Conservation (phyloP, 495 filamentous ascomycete genomes). For the Platismatia glauca region DNA sequence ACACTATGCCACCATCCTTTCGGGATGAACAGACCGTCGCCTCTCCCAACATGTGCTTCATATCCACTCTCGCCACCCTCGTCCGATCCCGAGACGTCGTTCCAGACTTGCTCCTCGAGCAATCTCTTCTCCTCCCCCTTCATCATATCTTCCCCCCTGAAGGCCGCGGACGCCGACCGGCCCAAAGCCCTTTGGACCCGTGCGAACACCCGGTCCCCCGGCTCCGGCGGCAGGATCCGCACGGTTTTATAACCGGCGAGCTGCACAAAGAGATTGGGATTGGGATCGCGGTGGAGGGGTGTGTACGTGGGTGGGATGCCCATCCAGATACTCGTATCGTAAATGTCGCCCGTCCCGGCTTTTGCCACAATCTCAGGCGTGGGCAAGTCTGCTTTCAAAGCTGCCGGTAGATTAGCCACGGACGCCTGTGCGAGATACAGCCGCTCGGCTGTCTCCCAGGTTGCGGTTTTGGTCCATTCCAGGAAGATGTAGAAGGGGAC, state of each 20-base stretch:
- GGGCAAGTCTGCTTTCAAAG: slow-evolving; percentile 56
- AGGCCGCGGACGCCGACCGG: slow-evolving; percentile 39
- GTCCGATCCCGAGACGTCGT: slow-evolving; percentile 18
- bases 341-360: slow-evolving; percentile 66
- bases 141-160: slow-evolving; percentile 93
- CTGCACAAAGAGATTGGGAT: slow-evolving; percentile 88
- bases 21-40: slow-evolving; percentile 81
- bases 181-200: slow-evolving; percentile 43
- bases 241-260: slow-evolving; percentile 64
- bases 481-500: slow-evolving; percentile 52
- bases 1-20: slow-evolving; percentile 96
- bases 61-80: slow-evolving; percentile 31
- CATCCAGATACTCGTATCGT: slow-evolving; percentile 80
- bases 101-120: slow-evolving; percentile 67
- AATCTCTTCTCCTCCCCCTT: slow-evolving; percentile 55
- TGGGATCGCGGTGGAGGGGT: slow-evolving; percentile 84
- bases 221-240: slow-evolving; percentile 54
- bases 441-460: slow-evolving; percentile 24
- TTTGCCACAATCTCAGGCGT: slow-evolving; percentile 52
- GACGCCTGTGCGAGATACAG: slow-evolving; percentile 83
- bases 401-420: slow-evolving; percentile 53
- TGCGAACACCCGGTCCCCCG: slow-evolving; percentile 53
- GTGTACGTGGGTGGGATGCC: slow-evolving; percentile 80
- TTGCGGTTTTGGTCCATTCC: slow-evolving; percentile 37
- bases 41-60: slow-evolving; percentile 51